These are phyloP conservation scores for Colletotrichum spinosum DNA, from an alignment of 2,329 filamentous ascomycete species.

Conservation along the genomic window DNA sequence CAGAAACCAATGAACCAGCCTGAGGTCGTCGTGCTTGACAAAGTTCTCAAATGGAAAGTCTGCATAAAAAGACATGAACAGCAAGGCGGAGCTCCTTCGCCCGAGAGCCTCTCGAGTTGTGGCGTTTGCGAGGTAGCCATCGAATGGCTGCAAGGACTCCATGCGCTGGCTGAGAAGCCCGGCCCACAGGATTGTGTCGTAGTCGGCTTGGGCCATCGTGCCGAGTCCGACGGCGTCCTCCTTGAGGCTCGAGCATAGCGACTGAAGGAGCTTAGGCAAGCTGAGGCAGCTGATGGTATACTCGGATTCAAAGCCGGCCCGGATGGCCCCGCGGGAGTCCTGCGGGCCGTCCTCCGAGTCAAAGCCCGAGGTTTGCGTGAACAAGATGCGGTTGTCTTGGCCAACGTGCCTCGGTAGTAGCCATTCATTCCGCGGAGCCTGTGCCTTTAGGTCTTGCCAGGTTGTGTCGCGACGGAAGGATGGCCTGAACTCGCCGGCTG, in stretches of 20 bases:
- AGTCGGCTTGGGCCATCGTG: conserved; percentile 1
- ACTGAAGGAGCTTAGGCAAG: conserved; percentile 1
- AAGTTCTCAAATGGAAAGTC: conserved; percentile 10
- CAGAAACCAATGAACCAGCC: conserved; percentile 14
- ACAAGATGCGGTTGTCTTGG: not conserved
- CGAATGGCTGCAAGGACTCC: conserved; percentile 3
- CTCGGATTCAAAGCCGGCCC: not conserved
- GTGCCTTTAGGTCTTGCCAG: not conserved
- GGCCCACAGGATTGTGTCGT: not conserved
- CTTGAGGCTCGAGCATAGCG: not conserved
- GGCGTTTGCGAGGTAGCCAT: not conserved
- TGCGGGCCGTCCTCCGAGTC: too few species aligned
- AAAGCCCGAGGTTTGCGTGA: too few species aligned
- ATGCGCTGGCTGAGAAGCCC: conserved; percentile 13
- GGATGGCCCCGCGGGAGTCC: not conserved
- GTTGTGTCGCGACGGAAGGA: conserved; percentile 3
- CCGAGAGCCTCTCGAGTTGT: not conserved
- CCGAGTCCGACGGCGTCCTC: not conserved
- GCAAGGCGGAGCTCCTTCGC: not conserved
- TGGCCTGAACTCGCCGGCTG: not conserved
- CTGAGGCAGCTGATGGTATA: not conserved
- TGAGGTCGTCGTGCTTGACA: not conserved
- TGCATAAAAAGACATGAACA: conserved; percentile 6
- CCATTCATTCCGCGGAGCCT: conserved; percentile 3
- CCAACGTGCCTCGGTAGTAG: not conserved